Evolutionary conservation across 192 early-diverging fungal species (phyloP), one percentile per base, ranked within the genome.

Genomic region (Phlyctochytrium arcticum): DNA sequence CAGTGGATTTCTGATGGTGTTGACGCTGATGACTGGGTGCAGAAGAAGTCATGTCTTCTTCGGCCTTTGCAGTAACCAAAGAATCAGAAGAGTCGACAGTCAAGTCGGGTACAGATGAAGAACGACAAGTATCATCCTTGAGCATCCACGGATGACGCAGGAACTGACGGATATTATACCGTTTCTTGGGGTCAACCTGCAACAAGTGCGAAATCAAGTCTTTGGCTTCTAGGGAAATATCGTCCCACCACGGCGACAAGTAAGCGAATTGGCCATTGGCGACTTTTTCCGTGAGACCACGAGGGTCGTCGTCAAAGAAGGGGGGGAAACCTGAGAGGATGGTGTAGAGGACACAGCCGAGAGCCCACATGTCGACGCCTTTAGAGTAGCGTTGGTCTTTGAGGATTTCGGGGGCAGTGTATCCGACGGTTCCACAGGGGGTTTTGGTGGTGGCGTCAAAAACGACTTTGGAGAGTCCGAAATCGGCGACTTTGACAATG

Each of bases 381-480:
- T 82, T 85, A 36, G 75, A 75, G 70, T 88, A 73, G 23, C 79
- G 79, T 58, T 78, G 68, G 36, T 83, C 75, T 50, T 68, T 57
- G 34, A 96, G 81, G 58, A 96, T 91, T 74, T 96, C 94, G 26
- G 94, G 94, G 1, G 94, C 94, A 4, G 92, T 91, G 57, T 96
- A 96, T 24, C 92, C 91, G 5, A 93, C 87, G 15, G 94, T 96
- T 5, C 93, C 93, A 56, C 92, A 94, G 7, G 94, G 94, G 33
- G 94, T 96, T 74, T 83, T 84, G 6, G 92, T 92, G 4, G 85
- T 78, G 62, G 89, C 83, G 59, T 91, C 82, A 85, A 89, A 90
- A 5, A 92, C 83, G 5, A 92, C 85, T 71, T 93, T 93, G 47
- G 90, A 91, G 32, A 95, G 68, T 5, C 92, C 91, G 80, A 95